A percentile compares a stretch with the other conserved stretches of the same genome.
Evolutionary conservation across 495 filamentous ascomycete species (phyloP).

Genomic region (Rusavskia elegans): DNA sequence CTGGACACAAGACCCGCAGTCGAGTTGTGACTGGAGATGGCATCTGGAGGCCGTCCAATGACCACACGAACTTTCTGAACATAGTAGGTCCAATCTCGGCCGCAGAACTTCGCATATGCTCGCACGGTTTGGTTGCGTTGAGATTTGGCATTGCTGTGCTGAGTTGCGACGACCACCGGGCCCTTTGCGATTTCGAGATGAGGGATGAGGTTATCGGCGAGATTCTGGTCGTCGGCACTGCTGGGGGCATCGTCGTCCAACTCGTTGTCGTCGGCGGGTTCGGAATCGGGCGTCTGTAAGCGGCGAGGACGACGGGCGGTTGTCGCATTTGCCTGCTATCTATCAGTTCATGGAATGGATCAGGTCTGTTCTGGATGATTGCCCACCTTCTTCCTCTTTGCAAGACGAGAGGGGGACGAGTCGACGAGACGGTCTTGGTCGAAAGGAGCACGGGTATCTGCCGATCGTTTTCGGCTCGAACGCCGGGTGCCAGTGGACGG

Average conservation of each 20-base stretch:
- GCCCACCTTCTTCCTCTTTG: conserved; percentile 12
- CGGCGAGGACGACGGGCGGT: background rate
- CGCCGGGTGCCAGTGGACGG: conserved; percentile 3
- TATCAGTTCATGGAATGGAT: background rate
- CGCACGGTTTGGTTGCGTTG: conserved; percentile 40
- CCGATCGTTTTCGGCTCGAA: conserved; percentile 9
- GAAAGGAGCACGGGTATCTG: conserved; percentile 7
- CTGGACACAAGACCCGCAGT: conserved; percentile 15
- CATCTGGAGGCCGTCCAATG: conserved; percentile 69
- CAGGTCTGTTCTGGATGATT: background rate
- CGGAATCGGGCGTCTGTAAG: conserved; percentile 1
- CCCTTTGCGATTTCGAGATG: conserved; percentile 43
- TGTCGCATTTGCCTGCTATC: conserved; percentile 6
- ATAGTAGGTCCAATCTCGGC: conserved; percentile 88
- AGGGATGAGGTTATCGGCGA: conserved; percentile 60
- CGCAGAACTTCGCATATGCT: conserved; percentile 91
- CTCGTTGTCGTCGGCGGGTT: conserved; percentile 9
- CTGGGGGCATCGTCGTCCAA: conserved; percentile 21
- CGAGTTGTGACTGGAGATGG: conserved; percentile 21
- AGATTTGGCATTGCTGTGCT: conserved; percentile 45
- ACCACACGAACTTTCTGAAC: conserved; percentile 63
- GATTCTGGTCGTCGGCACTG: conserved; percentile 34
- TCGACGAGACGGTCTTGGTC: conserved; percentile 5
- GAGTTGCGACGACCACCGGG: conserved; percentile 49
- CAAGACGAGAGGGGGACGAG: conserved; percentile 9